Base-by-base conservation (phyloP, 441 rosid species). In the Geranium incanum region DNA sequence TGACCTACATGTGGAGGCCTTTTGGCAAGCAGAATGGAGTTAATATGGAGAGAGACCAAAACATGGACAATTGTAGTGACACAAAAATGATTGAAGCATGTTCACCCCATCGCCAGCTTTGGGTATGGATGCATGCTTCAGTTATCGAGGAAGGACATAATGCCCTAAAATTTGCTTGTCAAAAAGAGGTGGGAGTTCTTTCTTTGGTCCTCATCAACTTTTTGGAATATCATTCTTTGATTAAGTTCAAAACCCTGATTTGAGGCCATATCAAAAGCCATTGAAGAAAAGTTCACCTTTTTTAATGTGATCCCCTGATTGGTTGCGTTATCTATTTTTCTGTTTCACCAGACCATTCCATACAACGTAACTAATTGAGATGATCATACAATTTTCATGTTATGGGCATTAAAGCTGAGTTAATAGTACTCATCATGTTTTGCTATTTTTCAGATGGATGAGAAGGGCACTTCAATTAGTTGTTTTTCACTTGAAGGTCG, bases 111-210 rank as follows among this genome's bases (percentile, higher is more conserved):
- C 81, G 87, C 65, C 86, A 81, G 77, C 78, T 87, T 68, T 89
- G 95, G 95, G 71, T 91, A 69, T 93, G 93, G 97, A 83, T 88
- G 69, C 98, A 91, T 88, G 90, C 91, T 75, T 87, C 90, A 36
- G 91, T 95, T 71, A 86, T 86, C 78, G 72, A 23, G 69, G 95
- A 89, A 82, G 98, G 91, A 82, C 86, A 68, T 81, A 80, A 74
- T 77, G 82, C 92, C 74, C 78, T 93, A 66, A 85, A 85, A 76
- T 76, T 77, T 50, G 90, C 93, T 71, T 88, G 86, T 78, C 84
- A 87, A 79, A 86, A 85, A 65, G 90, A 76, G 93, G 89, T 91
- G 73, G 50, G 39, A 60, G 7, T 65, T 28, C 41, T 80, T 36
- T 43, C 7, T 23, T 52, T 45, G 48, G 33, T 63, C 66, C 21